Base-by-base conservation (phyloP, 2,329 filamentous ascomycete species). In the Penicillium nordicum region DNA sequence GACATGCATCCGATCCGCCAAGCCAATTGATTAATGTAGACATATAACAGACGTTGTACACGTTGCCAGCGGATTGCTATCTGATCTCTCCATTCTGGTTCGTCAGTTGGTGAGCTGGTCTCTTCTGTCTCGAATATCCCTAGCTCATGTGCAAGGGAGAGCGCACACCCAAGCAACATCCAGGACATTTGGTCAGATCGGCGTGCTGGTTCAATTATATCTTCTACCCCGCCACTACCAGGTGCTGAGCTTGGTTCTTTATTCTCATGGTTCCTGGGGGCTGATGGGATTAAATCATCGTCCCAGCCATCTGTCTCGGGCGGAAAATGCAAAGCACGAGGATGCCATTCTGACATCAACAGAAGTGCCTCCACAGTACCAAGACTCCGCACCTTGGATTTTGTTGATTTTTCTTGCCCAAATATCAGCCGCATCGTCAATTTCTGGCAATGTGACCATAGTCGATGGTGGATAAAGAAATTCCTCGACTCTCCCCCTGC, bases 151-250 rank as follows among this genome's bases (percentile, higher is more conserved):
- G 80, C 78, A 12, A 84, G 70, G 3, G 80, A 80, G 25, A 81
- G 63, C 0, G 79, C 82, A 61, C 78, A 80, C 2, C 82, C 82
- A 40, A 84, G 75, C 21, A 84, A 63, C 78, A 83, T 84, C 82
- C 82, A 84, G 0, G 82, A 84, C 81, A 84, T 84, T 3, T 81
- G 77, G 62, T 84, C 82, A 0, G 80, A 84, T 53, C 79, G 72
- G 57, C 78, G 78, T 2, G 81, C 79, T 2, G 81, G 80, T 40
- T 82, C 77, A 40, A 83, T 79, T 36, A 84, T 81, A 59, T 82
- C 81, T 45, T 81, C 76, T 1, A 80, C 69, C 79, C 80, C 82
- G 48, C 77, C 67, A 53, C 73, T 78, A 4, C 74, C 64, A 6
- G 72, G 69, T 2, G 58, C 51, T 6, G 60, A 61, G 58, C 62